phyloP scores from a whole-genome alignment of 139 green algal species.

The Nannochloris sp. region DNA sequence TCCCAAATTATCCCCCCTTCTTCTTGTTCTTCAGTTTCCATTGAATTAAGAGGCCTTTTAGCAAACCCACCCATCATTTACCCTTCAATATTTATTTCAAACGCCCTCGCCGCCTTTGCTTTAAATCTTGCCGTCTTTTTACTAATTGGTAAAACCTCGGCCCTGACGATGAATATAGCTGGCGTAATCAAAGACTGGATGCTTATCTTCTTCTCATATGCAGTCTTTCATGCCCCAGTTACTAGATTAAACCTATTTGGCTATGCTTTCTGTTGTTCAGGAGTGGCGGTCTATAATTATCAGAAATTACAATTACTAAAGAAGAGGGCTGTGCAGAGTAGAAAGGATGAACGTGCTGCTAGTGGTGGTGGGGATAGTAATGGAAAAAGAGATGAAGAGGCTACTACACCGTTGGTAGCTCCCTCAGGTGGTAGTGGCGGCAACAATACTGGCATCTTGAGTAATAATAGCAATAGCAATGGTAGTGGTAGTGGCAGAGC shows the following conservation, averaged over 20 bases:
- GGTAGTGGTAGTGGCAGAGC: too few relatives aligned
- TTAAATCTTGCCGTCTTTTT: slow-evolving; percentile 76
- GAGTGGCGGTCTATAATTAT: slow-evolving; percentile 35
- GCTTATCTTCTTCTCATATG: slow-evolving; percentile 81
- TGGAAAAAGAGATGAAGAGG: neutral
- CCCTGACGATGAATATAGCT: slow-evolving; percentile 96
- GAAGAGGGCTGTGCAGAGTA: slow-evolving; percentile 7
- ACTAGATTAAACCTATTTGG: slow-evolving; percentile 80
- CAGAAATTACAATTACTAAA: slow-evolving; percentile 33
- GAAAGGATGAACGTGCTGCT: neutral
- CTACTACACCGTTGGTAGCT: neutral
- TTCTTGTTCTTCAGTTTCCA: neutral
- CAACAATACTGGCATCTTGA: too few relatives aligned
- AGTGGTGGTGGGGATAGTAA: neutral
- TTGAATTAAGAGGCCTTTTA: slow-evolving; percentile 14
- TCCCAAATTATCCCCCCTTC: neutral
- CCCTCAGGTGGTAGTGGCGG: neutral
- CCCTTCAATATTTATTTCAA: slow-evolving; percentile 62
- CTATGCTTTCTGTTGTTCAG: slow-evolving; percentile 55
- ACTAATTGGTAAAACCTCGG: slow-evolving; percentile 88
- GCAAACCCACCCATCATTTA: slow-evolving; percentile 18
- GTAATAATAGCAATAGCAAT: too few relatives aligned
- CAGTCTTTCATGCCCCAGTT: slow-evolving; percentile 79
- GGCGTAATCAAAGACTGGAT: slow-evolving; percentile 95
- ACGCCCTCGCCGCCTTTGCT: slow-evolving; percentile 80